Evolutionary conservation across 2,329 filamentous ascomycete species (phyloP).

Genomic region (Trichoderma brevicompactum): DNA sequence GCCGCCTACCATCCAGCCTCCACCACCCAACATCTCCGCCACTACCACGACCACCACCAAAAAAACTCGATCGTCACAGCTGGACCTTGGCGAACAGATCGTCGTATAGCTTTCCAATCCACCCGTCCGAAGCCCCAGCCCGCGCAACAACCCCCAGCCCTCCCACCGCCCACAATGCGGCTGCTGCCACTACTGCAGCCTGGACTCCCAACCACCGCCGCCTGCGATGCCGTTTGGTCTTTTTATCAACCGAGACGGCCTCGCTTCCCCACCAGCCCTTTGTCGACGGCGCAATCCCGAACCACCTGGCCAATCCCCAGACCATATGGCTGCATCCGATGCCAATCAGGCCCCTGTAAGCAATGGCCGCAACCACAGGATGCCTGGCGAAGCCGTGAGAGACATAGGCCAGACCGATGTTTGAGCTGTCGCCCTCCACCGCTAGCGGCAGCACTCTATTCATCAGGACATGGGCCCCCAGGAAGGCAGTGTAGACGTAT

Average conservation of each 20-base stretch:
- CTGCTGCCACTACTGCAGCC: constrained; percentile 59
- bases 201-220: constrained; percentile 75
- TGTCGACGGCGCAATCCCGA: constrained; percentile 64
- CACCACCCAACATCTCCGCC: background rate
- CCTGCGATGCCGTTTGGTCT: constrained; percentile 59
- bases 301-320: constrained; percentile 85
- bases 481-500: constrained; percentile 68
- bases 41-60: background rate
- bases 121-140: constrained; percentile 71
- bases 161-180: constrained; percentile 78
- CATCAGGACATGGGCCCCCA: constrained; percentile 72
- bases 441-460: constrained; percentile 77
- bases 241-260: constrained; percentile 52
- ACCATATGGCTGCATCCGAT: constrained; percentile 76
- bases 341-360: constrained; percentile 70
- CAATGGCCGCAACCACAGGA: constrained; percentile 65
- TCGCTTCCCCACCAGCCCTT: constrained; percentile 53
- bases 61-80: constrained; percentile 34
- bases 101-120: constrained; percentile 82
- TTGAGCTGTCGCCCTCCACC: constrained; percentile 82
- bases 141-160: constrained; percentile 77
- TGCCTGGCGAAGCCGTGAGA: constrained; percentile 81
- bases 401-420: constrained; percentile 82
- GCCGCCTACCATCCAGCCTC: background rate
- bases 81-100: constrained; percentile 54